phyloP scores from a whole-genome alignment of 371 early-diverging fungal species.

The Nosema muscidifuracis region DNA sequence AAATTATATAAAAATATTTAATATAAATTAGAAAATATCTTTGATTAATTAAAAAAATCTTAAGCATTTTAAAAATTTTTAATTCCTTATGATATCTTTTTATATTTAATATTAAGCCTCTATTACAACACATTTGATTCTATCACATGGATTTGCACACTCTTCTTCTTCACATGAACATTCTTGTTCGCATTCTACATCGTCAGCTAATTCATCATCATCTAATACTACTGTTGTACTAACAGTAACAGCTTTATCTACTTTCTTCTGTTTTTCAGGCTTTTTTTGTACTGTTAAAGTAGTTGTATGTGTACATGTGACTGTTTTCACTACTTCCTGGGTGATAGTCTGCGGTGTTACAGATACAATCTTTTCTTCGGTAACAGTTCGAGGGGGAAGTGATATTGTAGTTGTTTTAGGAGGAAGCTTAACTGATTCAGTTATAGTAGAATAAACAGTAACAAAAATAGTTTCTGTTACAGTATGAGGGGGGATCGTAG shows the following conservation, averaged over 20 bases:
- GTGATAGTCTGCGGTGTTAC: not conserved
- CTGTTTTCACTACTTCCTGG: too few relatives aligned
- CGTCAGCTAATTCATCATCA: constrained; percentile 13
- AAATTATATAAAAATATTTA: too few relatives aligned
- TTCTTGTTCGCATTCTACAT: constrained; percentile 45
- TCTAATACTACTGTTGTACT: constrained; percentile 36
- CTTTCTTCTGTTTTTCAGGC: not conserved
- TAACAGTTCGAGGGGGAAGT: not conserved
- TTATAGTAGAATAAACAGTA: not conserved
- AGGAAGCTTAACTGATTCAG: not conserved
- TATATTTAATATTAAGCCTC: not conserved
- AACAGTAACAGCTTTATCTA: constrained; percentile 10
- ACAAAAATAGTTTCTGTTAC: constrained; percentile 22
- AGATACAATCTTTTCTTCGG: not conserved
- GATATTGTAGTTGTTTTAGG: not conserved
- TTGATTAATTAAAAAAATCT: too few relatives aligned
- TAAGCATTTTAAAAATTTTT: too few relatives aligned
- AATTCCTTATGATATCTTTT: too few relatives aligned
- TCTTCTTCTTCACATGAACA: constrained; percentile 33
- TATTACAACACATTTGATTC: constrained; percentile 34
- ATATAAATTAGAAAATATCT: too few relatives aligned
- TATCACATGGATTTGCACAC: constrained; percentile 46
- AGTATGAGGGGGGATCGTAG: not conserved
- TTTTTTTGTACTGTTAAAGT: not conserved
- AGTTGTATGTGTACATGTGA: not conserved